Base-by-base conservation (phyloP, 2,329 filamentous ascomycete genomes). In the Periconia sp. region DNA sequence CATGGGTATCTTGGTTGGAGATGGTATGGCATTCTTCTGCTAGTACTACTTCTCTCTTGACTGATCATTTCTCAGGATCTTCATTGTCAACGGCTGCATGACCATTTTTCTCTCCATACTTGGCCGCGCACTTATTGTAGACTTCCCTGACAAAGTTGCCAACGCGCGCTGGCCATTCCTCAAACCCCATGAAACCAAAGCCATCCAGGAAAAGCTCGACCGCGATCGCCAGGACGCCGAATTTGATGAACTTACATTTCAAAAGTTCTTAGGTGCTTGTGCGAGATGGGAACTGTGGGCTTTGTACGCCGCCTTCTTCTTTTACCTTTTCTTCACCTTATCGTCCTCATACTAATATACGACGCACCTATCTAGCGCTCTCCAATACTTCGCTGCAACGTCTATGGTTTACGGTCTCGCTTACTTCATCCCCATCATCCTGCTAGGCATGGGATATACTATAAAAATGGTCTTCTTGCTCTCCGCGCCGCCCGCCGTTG, bases 381-480 rank as follows among this genome's bases (percentile, higher is more conserved):
- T n/a, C n/a, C n/a, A n/a, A n/a, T n/a, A n/a, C n/a, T n/a, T n/a
- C n/a, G n/a, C n/a, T n/a, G n/a, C n/a, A n/a, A n/a, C n/a, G n/a
- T n/a, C n/a, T n/a, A n/a, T n/a, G n/a, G n/a, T n/a, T n/a, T n/a
- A n/a, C n/a, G n/a, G n/a, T n/a, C n/a, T 61, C 16, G 31, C 50
- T 10, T 65, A 61, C 43, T 63, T 62, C 35, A 48, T 59, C 4
- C 61, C 61, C 6, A 49, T 63, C 4, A 63, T 65, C 9, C 53
- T 63, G 8, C 36, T 60, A 4, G 57, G 58, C 9, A 59, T 57
- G 56, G 56, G 55, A 0, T 61, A 56, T 42, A 43, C 36, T 13
- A 38, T 48, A 3, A 52, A 50, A 17, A 16, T 43, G 8, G 54
- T 50, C 2, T 57, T 59, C 21, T 53, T 51, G 0, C 48, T 61